These are phyloP conservation scores for Agaricales sp. DNA, from an alignment of 1,284 basidiomycete genomes.

Conservation along the genomic window DNA sequence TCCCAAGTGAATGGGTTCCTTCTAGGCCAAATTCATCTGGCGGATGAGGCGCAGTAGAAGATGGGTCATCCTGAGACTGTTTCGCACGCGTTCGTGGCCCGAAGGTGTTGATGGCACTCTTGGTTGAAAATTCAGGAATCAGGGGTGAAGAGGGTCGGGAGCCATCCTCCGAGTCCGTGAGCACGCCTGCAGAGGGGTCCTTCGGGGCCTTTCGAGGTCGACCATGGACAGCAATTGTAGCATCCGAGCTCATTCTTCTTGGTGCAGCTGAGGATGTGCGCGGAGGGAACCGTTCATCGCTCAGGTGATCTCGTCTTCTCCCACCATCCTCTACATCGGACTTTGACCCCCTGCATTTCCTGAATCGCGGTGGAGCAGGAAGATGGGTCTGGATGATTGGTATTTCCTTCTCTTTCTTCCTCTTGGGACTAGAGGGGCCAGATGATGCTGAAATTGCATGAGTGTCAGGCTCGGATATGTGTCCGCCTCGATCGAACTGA, in stretches of 20 bases:
- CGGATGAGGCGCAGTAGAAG: too few relatives aligned
- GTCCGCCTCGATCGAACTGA: background rate
- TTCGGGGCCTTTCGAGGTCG: too few relatives aligned
- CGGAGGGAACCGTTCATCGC: conserved; percentile 12
- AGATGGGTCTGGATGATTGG: conserved; percentile 9
- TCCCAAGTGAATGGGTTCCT: too few relatives aligned
- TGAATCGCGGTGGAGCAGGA: conserved; percentile 18
- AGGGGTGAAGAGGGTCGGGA: conserved; percentile 18
- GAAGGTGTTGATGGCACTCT: conserved; percentile 24
- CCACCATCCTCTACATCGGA: conserved; percentile 7
- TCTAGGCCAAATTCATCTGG: too few relatives aligned
- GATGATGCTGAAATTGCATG: background rate
- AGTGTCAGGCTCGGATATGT: background rate
- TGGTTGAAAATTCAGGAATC: conserved; percentile 26
- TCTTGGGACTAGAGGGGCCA: background rate
- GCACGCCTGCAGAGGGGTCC: conserved; percentile 5
- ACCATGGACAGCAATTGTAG: too few relatives aligned
- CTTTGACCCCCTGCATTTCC: conserved; percentile 5
- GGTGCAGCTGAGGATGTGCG: too few relatives aligned
- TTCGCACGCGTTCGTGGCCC: too few relatives aligned
- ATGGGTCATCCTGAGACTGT: too few relatives aligned
- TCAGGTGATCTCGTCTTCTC: conserved; percentile 5
- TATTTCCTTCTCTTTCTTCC: background rate
- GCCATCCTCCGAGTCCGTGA: conserved; percentile 3
- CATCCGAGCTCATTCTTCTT: too few relatives aligned